These are phyloP conservation scores for Russula griseocarnosa DNA, from an alignment of 768 basidiomycete species.

Conservation along the genomic window DNA sequence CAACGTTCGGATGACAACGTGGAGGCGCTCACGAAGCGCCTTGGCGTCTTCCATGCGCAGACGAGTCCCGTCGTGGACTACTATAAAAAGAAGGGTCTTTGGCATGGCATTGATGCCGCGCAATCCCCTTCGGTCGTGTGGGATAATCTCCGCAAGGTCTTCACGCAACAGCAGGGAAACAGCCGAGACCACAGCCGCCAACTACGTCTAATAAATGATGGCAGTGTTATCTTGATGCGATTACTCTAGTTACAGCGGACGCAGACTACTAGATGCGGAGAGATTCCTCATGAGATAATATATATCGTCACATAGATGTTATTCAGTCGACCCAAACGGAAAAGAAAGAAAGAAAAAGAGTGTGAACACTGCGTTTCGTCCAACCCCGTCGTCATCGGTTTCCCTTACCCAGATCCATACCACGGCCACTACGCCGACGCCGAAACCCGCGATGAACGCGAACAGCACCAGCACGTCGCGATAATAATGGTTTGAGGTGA, in stretches of 20 bases:
- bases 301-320: constrained; percentile 12
- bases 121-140: constrained; percentile 92
- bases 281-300: constrained; percentile 3
- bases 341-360: neutral
- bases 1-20: constrained; percentile 98
- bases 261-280: constrained; percentile 11
- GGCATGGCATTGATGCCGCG: constrained; percentile 89
- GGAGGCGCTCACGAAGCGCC: constrained; percentile 86
- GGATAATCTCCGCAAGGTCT: constrained; percentile 70
- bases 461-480: constrained; percentile 85
- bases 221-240: neutral
- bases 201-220: constrained; percentile 13
- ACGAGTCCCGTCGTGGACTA: constrained; percentile 96
- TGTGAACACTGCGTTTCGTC: neutral
- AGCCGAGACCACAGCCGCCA: neutral
- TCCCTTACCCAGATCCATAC: constrained; percentile 81
- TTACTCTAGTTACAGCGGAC: constrained; percentile 7
- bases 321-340: neutral
- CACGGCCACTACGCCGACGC: constrained; percentile 60
- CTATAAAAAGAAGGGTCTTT: constrained; percentile 88
- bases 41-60: constrained; percentile 85
- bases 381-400: constrained; percentile 46
- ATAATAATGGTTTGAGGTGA: constrained; percentile 77
- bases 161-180: constrained; percentile 43
- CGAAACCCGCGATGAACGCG: constrained; percentile 81